Evolutionary conservation across 257 asterid species (phyloP).

Genomic region (Nicotiana attenuata): DNA sequence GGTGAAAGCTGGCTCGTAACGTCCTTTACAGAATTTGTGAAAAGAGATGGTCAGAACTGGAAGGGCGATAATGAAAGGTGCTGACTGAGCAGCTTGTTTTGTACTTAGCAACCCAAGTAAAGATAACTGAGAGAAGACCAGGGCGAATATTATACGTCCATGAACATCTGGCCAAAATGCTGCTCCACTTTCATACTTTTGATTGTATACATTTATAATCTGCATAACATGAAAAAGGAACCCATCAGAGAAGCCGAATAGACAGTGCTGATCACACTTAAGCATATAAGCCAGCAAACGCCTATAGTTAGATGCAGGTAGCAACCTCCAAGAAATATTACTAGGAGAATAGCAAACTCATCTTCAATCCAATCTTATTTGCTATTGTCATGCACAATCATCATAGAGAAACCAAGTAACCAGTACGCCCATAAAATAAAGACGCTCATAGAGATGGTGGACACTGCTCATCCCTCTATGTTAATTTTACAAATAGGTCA

Average conservation of each 20-base stretch:
- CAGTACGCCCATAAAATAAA: background rate
- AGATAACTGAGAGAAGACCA: conserved; percentile 73
- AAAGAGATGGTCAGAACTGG: conserved; percentile 69
- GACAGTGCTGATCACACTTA: background rate
- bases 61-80: conserved; percentile 73
- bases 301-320: background rate
- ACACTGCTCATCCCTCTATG: background rate
- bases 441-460: background rate
- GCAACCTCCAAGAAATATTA: background rate
- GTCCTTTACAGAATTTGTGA: conserved; percentile 81
- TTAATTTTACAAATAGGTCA: background rate
- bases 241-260: background rate
- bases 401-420: background rate
- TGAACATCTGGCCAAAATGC: conserved; percentile 98
- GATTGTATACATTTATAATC: conserved; percentile 91
- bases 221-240: conserved; percentile 22
- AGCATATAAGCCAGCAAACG: background rate
- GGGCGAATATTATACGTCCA: conserved; percentile 63
- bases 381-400: background rate
- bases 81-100: conserved; percentile 51
- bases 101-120: conserved; percentile 79
- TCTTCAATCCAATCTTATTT: background rate
- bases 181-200: conserved; percentile 86
- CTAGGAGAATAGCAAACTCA: background rate
- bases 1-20: conserved; percentile 77